Conservation (phyloP, 495 filamentous ascomycete genomes). For the Ramalina intermedia region DNA sequence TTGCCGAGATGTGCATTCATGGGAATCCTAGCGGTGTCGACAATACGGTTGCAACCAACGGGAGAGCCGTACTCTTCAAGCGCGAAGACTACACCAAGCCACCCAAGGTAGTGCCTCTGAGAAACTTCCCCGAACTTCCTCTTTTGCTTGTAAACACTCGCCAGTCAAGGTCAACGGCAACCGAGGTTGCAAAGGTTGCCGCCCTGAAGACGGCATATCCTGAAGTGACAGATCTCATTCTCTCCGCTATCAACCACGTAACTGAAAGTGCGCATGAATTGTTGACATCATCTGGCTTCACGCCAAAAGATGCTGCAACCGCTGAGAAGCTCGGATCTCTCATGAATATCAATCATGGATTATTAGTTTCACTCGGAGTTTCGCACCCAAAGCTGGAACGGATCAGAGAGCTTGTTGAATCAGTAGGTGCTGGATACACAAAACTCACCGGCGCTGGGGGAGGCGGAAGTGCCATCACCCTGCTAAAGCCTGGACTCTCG, state of each 20-base stretch:
- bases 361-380: conserved; percentile 75
- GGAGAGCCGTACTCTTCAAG: conserved; percentile 85
- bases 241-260: conserved; percentile 72
- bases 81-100: conserved; percentile 64
- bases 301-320: conserved; percentile 38
- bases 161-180: conserved; percentile 64
- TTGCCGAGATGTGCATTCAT: conserved; percentile 92
- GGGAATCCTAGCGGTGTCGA: conserved; percentile 93
- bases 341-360: conserved; percentile 83
- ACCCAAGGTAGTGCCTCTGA: conserved; percentile 59
- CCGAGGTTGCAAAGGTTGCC: conserved; percentile 76
- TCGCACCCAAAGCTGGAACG: conserved; percentile 89
- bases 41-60: conserved; percentile 88
- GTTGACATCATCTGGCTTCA: conserved; percentile 49
- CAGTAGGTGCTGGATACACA: conserved; percentile 84
- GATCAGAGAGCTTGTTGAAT: conserved; percentile 80
- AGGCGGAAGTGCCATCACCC: conserved; percentile 85
- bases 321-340: conserved; percentile 66
- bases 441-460: conserved; percentile 94
- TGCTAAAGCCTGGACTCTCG: conserved; percentile 53
- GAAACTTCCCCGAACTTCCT: conserved; percentile 78
- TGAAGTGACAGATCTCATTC: conserved; percentile 56
- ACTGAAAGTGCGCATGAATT: conserved; percentile 58
- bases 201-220: conserved; percentile 54
- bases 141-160: conserved; percentile 79